These are phyloP conservation scores for Vitrella brassicaformis DNA, from an alignment of 73 alveolate genomes.

Conservation along the genomic window DNA sequence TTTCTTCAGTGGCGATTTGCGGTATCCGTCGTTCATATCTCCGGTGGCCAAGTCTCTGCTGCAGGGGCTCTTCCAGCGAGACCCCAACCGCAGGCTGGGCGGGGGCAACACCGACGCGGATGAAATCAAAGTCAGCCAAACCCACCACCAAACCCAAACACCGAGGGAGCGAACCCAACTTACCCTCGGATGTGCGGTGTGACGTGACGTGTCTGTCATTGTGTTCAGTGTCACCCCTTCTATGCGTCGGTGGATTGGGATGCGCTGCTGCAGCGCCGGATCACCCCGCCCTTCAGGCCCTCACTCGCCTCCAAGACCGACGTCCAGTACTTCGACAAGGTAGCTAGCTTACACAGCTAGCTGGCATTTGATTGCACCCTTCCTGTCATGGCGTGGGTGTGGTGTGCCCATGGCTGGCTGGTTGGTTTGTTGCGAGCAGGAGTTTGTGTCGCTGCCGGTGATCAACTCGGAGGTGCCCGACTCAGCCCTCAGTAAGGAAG, in stretches of 20 bases:
- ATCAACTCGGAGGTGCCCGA: constrained; percentile 35
- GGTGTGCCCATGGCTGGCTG: no score
- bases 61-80: constrained; percentile 30
- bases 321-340: constrained; percentile 32
- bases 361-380: no score
- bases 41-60: constrained; percentile 37
- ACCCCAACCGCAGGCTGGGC: constrained; percentile 27
- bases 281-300: constrained; percentile 52
- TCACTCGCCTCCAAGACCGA: constrained; percentile 20
- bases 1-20: constrained; percentile 12
- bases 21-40: constrained; percentile 24
- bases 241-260: constrained; percentile 41
- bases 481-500: no score
- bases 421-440: no score
- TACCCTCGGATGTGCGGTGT: no score
- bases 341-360: no score
- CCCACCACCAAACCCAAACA: no score
- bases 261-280: constrained; percentile 39
- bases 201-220: no score
- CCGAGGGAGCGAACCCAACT: no score
- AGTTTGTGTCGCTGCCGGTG: constrained; percentile 29
- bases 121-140: constrained; percentile 37
- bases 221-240: constrained; percentile 49
- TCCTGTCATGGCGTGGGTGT: no score
- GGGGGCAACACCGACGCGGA: constrained; percentile 38